Percentiles rank a stretch among this genome's conserved stretches.
Conservation (phyloP, 2,329 filamentous ascomycete genomes). For the Setomelanomma holmii region DNA sequence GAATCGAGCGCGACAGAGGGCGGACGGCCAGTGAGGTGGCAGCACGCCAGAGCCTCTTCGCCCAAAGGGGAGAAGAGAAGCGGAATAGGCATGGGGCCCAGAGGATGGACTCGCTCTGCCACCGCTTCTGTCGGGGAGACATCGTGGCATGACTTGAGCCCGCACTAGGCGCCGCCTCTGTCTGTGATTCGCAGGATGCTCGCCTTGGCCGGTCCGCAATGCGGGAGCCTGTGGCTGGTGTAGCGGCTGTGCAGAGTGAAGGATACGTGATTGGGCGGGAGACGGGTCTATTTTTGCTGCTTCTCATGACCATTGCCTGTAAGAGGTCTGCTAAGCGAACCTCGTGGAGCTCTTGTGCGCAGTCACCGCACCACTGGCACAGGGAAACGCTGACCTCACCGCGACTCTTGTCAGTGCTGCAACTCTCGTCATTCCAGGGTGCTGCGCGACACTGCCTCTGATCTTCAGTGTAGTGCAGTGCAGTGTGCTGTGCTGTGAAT, state of each 20-base stretch:
- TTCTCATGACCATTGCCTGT: conserved; percentile 28
- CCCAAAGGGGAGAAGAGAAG: conserved; percentile 38
- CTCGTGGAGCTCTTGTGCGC: conserved; percentile 22
- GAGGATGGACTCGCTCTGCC: conserved; percentile 32
- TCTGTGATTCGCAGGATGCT: conserved; percentile 30
- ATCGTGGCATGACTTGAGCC: conserved; percentile 8
- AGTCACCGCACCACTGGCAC: conserved; percentile 10
- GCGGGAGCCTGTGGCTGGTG: conserved; percentile 33
- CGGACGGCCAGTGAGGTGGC: conserved; percentile 29
- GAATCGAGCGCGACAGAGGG: conserved; percentile 25
- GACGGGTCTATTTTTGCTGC: conserved; percentile 22
- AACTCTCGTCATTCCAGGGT: conserved; percentile 3
- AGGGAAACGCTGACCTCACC: conserved; percentile 39
- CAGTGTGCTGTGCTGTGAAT: conserved; percentile 2
- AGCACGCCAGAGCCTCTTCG: conserved; percentile 23
- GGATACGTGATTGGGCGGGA: conserved; percentile 23
- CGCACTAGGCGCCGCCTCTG: conserved; percentile 17
- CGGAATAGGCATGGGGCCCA: conserved; percentile 33
- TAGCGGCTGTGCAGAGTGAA: conserved; percentile 27
- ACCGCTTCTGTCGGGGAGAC: conserved; percentile 40
- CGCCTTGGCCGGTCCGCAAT: conserved; percentile 29
- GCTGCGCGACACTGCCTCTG: conserved; percentile 14
- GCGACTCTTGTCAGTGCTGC: conserved; percentile 13
- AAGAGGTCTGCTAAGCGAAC: conserved; percentile 24
- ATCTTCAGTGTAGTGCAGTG: no score